Percentiles rank a stretch among this genome's conserved stretches.
phyloP scores from a whole-genome alignment of 139 green algal species.

The Chlamydomonas sp. region DNA sequence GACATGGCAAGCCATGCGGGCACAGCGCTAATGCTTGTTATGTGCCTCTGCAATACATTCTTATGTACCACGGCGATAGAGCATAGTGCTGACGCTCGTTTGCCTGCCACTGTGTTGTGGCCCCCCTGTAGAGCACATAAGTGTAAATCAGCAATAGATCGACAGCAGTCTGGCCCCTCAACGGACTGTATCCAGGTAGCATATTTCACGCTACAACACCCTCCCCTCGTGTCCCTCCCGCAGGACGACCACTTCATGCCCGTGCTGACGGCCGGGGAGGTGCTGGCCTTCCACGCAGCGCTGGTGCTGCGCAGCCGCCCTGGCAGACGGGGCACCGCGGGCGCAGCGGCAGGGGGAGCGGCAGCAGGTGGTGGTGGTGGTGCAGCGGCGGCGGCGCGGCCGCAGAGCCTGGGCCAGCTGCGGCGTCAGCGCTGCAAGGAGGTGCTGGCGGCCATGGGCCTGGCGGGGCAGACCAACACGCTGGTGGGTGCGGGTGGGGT shows the following conservation, averaged over 20 bases:
- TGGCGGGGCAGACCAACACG: constrained; percentile 44
- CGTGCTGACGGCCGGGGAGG: constrained; percentile 63
- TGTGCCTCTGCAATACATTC: too few relatives aligned
- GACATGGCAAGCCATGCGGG: too few relatives aligned
- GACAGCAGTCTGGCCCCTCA: too few relatives aligned
- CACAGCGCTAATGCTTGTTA: too few relatives aligned
- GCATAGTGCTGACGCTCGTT: too few relatives aligned
- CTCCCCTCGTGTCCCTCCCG: neutral
- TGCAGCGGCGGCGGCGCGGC: too few relatives aligned
- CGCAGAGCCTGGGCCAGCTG: neutral
- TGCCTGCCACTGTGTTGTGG: too few relatives aligned
- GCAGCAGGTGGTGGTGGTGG: neutral
- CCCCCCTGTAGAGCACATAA: too few relatives aligned
- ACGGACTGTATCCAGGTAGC: too few relatives aligned
- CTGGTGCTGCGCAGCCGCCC: constrained; percentile 44
- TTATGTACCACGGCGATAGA: too few relatives aligned
- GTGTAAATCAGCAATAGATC: too few relatives aligned
- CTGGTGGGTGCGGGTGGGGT: constrained; percentile 37
- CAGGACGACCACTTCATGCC: constrained; percentile 76
- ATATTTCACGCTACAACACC: neutral
- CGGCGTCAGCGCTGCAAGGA: constrained; percentile 30
- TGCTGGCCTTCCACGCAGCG: constrained; percentile 53
- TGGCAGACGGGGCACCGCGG: neutral
- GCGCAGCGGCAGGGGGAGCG: constrained; percentile 2
- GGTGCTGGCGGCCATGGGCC: constrained; percentile 58